Conservation (phyloP, 1,139 yeast species). For the Scheffersomyces quercinus region DNA sequence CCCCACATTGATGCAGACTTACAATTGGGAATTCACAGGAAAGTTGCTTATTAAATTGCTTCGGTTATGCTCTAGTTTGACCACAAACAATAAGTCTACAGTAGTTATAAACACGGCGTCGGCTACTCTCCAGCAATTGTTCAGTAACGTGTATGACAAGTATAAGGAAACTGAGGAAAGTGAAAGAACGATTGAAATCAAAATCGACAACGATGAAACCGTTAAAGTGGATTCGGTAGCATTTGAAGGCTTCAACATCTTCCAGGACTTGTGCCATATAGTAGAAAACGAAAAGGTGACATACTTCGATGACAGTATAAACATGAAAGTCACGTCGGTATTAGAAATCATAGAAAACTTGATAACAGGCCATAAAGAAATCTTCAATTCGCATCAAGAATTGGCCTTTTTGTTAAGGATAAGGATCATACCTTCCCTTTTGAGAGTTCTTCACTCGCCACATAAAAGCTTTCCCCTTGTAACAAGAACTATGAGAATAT, state of each 20-base stretch:
- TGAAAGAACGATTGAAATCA: conserved; percentile 21
- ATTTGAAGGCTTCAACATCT: conserved; percentile 67
- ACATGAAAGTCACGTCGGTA: conserved; percentile 66
- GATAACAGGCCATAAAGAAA: conserved; percentile 50
- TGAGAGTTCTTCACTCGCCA: conserved; percentile 63
- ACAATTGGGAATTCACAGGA: conserved; percentile 57
- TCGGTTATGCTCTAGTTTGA: conserved; percentile 69
- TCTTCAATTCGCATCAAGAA: conserved; percentile 64
- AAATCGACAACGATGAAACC: conserved; percentile 44
- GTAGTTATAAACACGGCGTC: conserved; percentile 90
- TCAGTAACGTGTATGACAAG: conserved; percentile 74
- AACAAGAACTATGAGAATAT: conserved; percentile 72
- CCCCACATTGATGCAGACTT: conserved; percentile 71
- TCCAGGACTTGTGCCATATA: conserved; percentile 69
- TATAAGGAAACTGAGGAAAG: conserved; percentile 36
- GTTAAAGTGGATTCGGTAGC: conserved; percentile 53
- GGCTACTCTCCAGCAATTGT: conserved; percentile 86
- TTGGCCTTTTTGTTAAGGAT: conserved; percentile 64
- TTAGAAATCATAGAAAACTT: conserved; percentile 80
- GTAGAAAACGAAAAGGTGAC: conserved; percentile 60
- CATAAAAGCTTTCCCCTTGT: conserved; percentile 61
- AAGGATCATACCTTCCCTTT: conserved; percentile 70
- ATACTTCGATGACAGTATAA: conserved; percentile 42
- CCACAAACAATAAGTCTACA: conserved; percentile 65
- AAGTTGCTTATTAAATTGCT: conserved; percentile 59